Evolutionary conservation across 306 rosid genomes (phyloP).

Genomic region (Cucurbita argyrosperma): DNA sequence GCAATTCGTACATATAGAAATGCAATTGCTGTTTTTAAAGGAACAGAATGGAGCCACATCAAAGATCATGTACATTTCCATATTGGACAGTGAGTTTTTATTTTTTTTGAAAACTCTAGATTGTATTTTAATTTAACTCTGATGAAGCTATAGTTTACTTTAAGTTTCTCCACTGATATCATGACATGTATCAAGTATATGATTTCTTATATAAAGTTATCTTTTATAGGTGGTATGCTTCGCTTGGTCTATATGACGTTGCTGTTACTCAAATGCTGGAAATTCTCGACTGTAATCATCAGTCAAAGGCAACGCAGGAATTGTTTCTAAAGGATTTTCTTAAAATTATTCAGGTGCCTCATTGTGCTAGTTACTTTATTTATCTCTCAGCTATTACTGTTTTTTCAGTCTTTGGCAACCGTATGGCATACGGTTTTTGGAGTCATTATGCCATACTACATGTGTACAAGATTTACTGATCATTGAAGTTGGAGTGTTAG

Average conservation of each 20-base stretch:
- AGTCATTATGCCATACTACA: background rate
- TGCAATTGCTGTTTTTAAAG: slow-evolving; percentile 69
- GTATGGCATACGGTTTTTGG: background rate
- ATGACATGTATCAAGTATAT: slow-evolving; percentile 1
- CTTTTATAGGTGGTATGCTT: slow-evolving; percentile 82
- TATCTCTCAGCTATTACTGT: background rate
- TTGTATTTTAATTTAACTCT: background rate
- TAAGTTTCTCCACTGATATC: background rate
- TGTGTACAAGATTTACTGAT: background rate
- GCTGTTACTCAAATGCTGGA: slow-evolving; percentile 80
- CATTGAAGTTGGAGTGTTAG: background rate
- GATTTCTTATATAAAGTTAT: slow-evolving; percentile 17
- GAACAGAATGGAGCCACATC: slow-evolving; percentile 76
- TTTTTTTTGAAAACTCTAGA: slow-evolving; percentile 3
- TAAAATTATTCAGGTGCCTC: slow-evolving; percentile 70
- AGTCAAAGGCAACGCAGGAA: slow-evolving; percentile 82
- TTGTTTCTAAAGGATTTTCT: slow-evolving; percentile 59
- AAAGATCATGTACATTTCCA: slow-evolving; percentile 88
- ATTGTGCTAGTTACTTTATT: slow-evolving; percentile 9
- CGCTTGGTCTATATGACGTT: slow-evolving; percentile 65
- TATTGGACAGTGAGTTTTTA: slow-evolving; percentile 78
- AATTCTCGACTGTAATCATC: slow-evolving; percentile 81
- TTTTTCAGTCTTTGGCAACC: background rate
- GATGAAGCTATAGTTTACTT: background rate
- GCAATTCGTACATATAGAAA: slow-evolving; percentile 83